phyloP scores from a whole-genome alignment of 768 basidiomycete species.

The Rhizopogon roseolus region DNA sequence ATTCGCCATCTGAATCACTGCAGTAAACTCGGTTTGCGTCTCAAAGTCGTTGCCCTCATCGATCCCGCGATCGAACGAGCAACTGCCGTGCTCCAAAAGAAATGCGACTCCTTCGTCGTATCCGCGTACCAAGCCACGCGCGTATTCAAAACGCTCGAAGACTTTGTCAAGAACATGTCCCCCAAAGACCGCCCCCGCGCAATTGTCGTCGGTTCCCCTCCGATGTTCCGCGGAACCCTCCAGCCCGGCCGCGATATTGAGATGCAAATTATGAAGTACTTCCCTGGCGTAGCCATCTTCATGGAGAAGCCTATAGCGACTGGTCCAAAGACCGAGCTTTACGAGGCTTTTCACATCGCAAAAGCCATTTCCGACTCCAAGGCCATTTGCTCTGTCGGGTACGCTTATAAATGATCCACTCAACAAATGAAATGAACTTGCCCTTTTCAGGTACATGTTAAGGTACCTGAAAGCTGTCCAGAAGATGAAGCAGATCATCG shows the following conservation, averaged over 20 bases:
- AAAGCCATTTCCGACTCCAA: constrained; percentile 63
- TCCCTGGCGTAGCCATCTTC: constrained; percentile 87
- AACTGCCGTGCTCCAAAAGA: constrained; percentile 74
- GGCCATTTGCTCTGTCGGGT: constrained; percentile 89
- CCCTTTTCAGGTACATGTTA: constrained; percentile 72
- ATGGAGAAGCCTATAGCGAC: constrained; percentile 92
- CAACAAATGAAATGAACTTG: not conserved
- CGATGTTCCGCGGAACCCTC: constrained; percentile 83
- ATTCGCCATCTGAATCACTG: constrained; percentile 3
- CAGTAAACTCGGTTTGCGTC: constrained; percentile 91
- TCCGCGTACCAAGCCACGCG: constrained; percentile 90
- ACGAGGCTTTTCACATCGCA: constrained; percentile 66
- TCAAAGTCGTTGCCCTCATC: constrained; percentile 93
- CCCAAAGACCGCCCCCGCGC: constrained; percentile 69
- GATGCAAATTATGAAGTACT: constrained; percentile 77
- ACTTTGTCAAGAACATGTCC: constrained; percentile 70
- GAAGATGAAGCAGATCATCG: constrained; percentile 94
- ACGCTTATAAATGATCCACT: constrained; percentile 17
- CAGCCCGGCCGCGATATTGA: constrained; percentile 81
- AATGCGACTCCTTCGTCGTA: constrained; percentile 89
- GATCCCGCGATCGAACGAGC: constrained; percentile 88
- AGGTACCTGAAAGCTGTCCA: constrained; percentile 92
- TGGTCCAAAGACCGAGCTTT: constrained; percentile 63
- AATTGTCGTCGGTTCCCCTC: constrained; percentile 87
- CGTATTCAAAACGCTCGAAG: constrained; percentile 79